A percentile compares a stretch with the other conserved stretches of the same genome.
Evolutionary conservation across 768 basidiomycete genomes (phyloP).

Genomic region (Russula emetica): DNA sequence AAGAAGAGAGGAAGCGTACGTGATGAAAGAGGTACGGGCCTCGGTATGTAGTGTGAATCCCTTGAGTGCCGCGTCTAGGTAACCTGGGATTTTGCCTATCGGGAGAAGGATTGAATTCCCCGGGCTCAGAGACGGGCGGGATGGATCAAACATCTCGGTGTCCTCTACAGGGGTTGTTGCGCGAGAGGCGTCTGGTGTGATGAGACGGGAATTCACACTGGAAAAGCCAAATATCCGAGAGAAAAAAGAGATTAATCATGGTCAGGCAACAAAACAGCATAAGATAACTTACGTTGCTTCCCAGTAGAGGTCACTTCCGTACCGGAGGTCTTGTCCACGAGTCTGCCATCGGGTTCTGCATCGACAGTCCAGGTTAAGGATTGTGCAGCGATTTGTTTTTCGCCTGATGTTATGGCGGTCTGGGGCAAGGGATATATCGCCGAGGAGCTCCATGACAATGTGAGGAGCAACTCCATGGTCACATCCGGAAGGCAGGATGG

Average conservation of each 20-base stretch:
- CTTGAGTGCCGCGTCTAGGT: slow-evolving; percentile 37
- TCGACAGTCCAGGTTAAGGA: slow-evolving; percentile 11
- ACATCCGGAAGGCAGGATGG: slow-evolving; percentile 11
- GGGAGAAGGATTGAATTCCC: slow-evolving; percentile 30
- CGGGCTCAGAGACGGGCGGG: not conserved
- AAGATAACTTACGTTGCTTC: slow-evolving; percentile 20
- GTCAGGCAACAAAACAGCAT: not conserved
- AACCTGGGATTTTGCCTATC: slow-evolving; percentile 33
- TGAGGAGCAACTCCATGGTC: slow-evolving; percentile 5
- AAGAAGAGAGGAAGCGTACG: slow-evolving; percentile 33
- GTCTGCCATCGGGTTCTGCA: slow-evolving; percentile 18
- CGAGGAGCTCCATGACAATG: slow-evolving; percentile 12
- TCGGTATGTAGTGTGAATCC: slow-evolving; percentile 41
- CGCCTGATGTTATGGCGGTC: not conserved
- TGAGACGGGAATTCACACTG: not conserved
- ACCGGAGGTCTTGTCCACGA: slow-evolving; percentile 5
- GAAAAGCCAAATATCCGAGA: not conserved
- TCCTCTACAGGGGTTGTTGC: not conserved
- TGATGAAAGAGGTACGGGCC: slow-evolving; percentile 46
- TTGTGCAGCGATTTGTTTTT: not conserved
- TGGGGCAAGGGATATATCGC: slow-evolving; percentile 8
- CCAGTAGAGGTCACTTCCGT: slow-evolving; percentile 19
- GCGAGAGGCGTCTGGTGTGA: not conserved
- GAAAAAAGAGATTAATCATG: not conserved
- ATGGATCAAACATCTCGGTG: slow-evolving; percentile 15